These are phyloP conservation scores for Colletotrichum magnum DNA, from an alignment of 2,329 filamentous ascomycete species.

Conservation along the genomic window DNA sequence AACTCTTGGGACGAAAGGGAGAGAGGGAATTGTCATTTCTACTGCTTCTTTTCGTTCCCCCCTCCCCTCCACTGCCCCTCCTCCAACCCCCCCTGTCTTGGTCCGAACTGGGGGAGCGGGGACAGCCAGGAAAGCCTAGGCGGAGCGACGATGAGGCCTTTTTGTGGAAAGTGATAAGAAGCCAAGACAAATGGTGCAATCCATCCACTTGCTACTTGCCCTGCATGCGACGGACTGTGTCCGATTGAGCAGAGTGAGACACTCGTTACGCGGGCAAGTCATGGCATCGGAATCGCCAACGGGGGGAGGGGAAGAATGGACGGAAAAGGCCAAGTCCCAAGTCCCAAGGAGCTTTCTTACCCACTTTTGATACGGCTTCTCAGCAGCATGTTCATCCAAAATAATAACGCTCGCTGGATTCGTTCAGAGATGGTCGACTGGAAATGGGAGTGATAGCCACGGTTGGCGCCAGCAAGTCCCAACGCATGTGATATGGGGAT, in stretches of 20 bases:
- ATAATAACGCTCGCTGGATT: too few relatives aligned
- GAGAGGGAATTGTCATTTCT: not conserved
- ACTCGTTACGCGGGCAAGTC: not conserved
- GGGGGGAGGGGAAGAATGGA: too few relatives aligned
- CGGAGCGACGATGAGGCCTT: slow-evolving; percentile 13
- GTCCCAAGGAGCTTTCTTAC: not conserved
- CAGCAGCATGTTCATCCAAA: too few relatives aligned
- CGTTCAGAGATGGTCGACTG: too few relatives aligned
- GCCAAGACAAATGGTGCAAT: slow-evolving; percentile 35
- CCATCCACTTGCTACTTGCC: not conserved
- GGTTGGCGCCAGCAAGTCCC: slow-evolving; percentile 17
- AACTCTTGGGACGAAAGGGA: not conserved
- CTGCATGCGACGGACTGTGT: slow-evolving; percentile 32
- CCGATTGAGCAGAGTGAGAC: slow-evolving; percentile 36
- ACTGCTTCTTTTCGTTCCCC: not conserved
- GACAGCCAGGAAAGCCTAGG: too few relatives aligned
- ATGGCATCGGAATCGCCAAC: not conserved
- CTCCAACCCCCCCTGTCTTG: too few relatives aligned
- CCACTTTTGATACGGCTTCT: slow-evolving; percentile 37
- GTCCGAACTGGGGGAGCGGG: too few relatives aligned
- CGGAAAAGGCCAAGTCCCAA: slow-evolving; percentile 1
- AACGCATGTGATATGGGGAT: slow-evolving; percentile 31
- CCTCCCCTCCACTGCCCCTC: too few relatives aligned
- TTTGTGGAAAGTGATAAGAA: slow-evolving; percentile 36
- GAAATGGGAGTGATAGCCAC: not conserved